Evolutionary conservation across 2,329 filamentous ascomycete genomes (phyloP).

Genomic region (Hymenoscyphus repandus): DNA sequence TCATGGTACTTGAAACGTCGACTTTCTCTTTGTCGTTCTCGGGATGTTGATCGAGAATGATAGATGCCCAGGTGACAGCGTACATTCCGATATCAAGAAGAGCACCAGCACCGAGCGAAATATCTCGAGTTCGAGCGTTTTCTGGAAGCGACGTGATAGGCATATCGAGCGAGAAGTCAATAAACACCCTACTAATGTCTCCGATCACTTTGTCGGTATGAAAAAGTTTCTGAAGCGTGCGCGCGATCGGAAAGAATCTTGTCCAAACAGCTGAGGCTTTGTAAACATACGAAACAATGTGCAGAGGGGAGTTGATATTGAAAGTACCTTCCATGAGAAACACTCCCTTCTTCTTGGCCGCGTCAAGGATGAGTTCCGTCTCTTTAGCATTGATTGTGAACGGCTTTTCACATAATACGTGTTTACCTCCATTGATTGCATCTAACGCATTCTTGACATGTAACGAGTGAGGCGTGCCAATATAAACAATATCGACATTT

Average conservation of each 20-base stretch:
- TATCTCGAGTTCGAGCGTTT: slow-evolving; percentile 58
- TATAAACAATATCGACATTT: slow-evolving; percentile 61
- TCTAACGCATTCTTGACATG: slow-evolving; percentile 63
- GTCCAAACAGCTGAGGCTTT: slow-evolving; percentile 55
- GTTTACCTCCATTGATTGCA: slow-evolving; percentile 56
- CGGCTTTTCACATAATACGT: slow-evolving; percentile 65
- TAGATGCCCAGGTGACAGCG: slow-evolving; percentile 61
- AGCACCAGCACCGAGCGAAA: slow-evolving; percentile 57
- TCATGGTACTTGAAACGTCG: slow-evolving; percentile 45
- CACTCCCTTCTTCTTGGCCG: slow-evolving; percentile 52
- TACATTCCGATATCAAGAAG: slow-evolving; percentile 65
- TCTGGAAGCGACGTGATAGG: not conserved
- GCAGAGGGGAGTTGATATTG: not conserved
- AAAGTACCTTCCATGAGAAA: slow-evolving; percentile 34
- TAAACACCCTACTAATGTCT: slow-evolving; percentile 34
- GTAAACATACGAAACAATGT: not conserved
- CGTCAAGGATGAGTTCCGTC: slow-evolving; percentile 49
- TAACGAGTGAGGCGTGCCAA: slow-evolving; percentile 64
- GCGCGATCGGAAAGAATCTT: slow-evolving; percentile 58
- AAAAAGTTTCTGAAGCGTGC: slow-evolving; percentile 25
- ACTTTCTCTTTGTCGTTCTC: not conserved
- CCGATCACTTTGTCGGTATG: slow-evolving; percentile 37
- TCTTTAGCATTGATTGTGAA: slow-evolving; percentile 63
- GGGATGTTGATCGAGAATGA: slow-evolving; percentile 46
- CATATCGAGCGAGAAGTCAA: slow-evolving; percentile 21